A percentile compares a stretch with the other conserved stretches of the same genome.
phyloP scores from a whole-genome alignment of 129 eudicot genomes.

The Deinandra increscens region DNA sequence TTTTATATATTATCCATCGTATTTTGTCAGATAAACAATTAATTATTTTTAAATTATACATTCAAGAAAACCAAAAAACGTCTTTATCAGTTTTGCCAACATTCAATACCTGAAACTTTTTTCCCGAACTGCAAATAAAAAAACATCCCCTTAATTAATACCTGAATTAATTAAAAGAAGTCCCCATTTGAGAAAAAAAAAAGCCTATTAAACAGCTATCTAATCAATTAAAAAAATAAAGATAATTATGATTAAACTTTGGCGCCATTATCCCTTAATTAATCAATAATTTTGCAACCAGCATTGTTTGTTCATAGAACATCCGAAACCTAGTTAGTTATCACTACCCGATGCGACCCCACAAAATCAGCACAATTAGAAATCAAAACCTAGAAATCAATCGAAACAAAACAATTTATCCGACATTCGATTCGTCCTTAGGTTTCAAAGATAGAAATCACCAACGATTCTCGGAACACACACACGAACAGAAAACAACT shows the following conservation, averaged over 20 bases:
- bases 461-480: conserved; percentile 23
- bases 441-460: conserved; percentile 21
- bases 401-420: not conserved
- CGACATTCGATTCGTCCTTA: conserved; percentile 25
- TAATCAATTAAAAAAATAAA: conserved; percentile 13
- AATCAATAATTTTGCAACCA: conserved; percentile 11
- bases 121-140: too few species aligned
- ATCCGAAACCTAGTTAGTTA: conserved; percentile 28
- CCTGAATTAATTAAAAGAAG: not conserved
- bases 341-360: conserved; percentile 27
- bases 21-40: not conserved
- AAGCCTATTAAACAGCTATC: not conserved
- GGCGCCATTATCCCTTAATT: conserved; percentile 31
- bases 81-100: not conserved
- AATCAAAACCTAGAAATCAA: conserved; percentile 29
- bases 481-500: conserved; percentile 9
- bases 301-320: not conserved
- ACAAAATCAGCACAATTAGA: conserved; percentile 32
- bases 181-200: not conserved
- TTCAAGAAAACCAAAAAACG: not conserved
- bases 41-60: not conserved
- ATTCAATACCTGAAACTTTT: not conserved
- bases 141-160: not conserved
- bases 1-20: too few species aligned
- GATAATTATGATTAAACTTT: conserved; percentile 4